Conservation (phyloP, 306 rosid species). For the Ceratonia siliqua region DNA sequence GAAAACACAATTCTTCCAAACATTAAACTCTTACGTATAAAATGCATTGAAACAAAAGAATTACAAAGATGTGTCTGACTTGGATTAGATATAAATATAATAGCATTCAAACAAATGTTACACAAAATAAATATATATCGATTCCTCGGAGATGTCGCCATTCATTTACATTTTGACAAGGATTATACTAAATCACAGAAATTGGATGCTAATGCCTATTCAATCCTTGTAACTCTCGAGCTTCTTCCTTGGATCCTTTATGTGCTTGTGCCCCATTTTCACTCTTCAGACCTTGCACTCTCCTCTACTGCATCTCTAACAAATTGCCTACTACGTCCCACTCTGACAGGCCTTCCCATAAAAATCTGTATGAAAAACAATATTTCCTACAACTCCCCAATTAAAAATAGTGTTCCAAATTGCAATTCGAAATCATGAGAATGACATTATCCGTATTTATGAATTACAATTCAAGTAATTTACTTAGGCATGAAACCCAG, state of each 20-base stretch:
- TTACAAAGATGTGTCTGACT: slow-evolving; percentile 4
- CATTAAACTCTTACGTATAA: background rate
- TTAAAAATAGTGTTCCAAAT: background rate
- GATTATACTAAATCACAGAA: slow-evolving; percentile 12
- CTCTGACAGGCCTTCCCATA: slow-evolving; percentile 75
- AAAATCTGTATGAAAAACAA: slow-evolving; percentile 54
- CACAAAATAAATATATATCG: slow-evolving; percentile 14
- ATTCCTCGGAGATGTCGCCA: slow-evolving; percentile 14
- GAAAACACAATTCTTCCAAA: background rate
- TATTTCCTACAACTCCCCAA: slow-evolving; percentile 4
- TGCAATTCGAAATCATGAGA: background rate
- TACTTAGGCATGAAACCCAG: slow-evolving; percentile 8
- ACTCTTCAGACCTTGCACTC: slow-evolving; percentile 44
- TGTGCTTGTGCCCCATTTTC: slow-evolving; percentile 44
- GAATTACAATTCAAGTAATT: slow-evolving; percentile 23
- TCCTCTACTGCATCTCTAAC: slow-evolving; percentile 49
- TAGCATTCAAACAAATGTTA: slow-evolving; percentile 15
- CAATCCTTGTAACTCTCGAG: slow-evolving; percentile 7
- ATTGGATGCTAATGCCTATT: slow-evolving; percentile 20
- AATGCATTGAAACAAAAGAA: background rate
- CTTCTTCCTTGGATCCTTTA: slow-evolving; percentile 28
- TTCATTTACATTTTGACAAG: slow-evolving; percentile 21
- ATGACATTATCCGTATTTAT: background rate
- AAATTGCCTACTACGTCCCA: slow-evolving; percentile 71
- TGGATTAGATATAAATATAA: background rate